Evolutionary conservation across 495 filamentous ascomycete genomes (phyloP).

Genomic region (Podospora anserina): DNA sequence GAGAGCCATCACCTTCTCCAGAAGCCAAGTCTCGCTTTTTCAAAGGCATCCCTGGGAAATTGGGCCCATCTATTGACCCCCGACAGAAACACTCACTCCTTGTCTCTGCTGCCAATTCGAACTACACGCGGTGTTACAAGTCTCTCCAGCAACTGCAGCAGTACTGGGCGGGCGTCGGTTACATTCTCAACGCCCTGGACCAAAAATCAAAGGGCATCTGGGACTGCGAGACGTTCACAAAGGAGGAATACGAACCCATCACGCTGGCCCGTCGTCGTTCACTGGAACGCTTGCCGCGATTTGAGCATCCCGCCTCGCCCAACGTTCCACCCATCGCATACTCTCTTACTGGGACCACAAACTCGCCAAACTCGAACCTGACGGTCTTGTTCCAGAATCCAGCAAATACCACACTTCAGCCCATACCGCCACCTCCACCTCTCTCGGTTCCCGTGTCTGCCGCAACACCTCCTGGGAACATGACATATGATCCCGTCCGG

Average conservation of each 20-base stretch:
- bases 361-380: slow-evolving; percentile 74
- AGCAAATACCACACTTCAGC: slow-evolving; percentile 19
- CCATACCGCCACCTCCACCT: slow-evolving; percentile 21
- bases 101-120: slow-evolving; percentile 69
- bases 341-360: slow-evolving; percentile 76
- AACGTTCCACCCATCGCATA: slow-evolving; percentile 61
- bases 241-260: slow-evolving; percentile 71
- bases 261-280: slow-evolving; percentile 54
- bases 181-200: slow-evolving; percentile 81
- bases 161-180: slow-evolving; percentile 83
- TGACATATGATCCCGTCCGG: slow-evolving; percentile 53
- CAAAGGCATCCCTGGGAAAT: slow-evolving; percentile 12
- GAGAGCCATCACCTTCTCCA: slow-evolving; percentile 44
- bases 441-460: slow-evolving; percentile 33
- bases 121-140: slow-evolving; percentile 80
- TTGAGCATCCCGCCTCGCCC: slow-evolving; percentile 38
- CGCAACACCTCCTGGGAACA: slow-evolving; percentile 47
- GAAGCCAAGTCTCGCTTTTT: slow-evolving; percentile 22
- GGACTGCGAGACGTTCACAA: slow-evolving; percentile 74
- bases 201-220: slow-evolving; percentile 81
- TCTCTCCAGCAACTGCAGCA: slow-evolving; percentile 69
- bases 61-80: slow-evolving; percentile 30
- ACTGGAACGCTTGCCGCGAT: slow-evolving; percentile 29
- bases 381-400: slow-evolving; percentile 63
- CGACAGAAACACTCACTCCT: slow-evolving; percentile 67